A percentile compares a stretch with the other conserved stretches of the same genome.
phyloP scores from a whole-genome alignment of 179 eudicot genomes.

The Patellifolia procumbens region DNA sequence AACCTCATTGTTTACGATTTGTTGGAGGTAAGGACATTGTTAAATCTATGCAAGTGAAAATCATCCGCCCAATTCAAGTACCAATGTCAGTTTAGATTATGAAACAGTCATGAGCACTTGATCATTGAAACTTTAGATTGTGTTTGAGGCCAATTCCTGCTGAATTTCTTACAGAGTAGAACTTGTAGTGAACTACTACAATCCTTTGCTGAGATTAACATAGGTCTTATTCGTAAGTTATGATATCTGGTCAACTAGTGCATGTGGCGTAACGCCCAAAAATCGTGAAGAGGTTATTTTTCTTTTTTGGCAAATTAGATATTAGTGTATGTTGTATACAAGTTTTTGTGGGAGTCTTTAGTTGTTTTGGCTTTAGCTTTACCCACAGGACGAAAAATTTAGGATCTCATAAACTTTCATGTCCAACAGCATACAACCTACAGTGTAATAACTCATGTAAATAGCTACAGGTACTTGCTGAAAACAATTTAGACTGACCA shows the following conservation, averaged over 20 bases:
- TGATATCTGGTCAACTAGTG: background rate
- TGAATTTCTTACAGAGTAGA: background rate
- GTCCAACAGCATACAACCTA: background rate
- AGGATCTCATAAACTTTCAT: background rate
- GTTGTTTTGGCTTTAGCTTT: background rate
- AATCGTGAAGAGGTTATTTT: too few species aligned
- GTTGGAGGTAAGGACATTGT: background rate
- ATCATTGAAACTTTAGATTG: background rate
- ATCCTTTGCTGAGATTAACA: background rate
- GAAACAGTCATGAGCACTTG: background rate
- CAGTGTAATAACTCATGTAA: background rate
- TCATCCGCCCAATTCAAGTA: background rate
- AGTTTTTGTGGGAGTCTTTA: too few species aligned
- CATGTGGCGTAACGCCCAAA: background rate
- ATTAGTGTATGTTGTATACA: too few species aligned
- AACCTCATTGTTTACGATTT: background rate
- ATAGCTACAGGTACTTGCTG: background rate
- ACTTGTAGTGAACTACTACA: background rate
- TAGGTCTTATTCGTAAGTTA: background rate
- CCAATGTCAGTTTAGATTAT: background rate
- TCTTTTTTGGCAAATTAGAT: too few species aligned
- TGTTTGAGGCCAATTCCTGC: background rate
- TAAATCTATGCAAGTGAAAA: background rate
- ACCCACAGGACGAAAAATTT: background rate
- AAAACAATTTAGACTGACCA: constrained; percentile 11